Base-by-base conservation (phyloP, 139 green algal species). In the Closterium sp. region DNA sequence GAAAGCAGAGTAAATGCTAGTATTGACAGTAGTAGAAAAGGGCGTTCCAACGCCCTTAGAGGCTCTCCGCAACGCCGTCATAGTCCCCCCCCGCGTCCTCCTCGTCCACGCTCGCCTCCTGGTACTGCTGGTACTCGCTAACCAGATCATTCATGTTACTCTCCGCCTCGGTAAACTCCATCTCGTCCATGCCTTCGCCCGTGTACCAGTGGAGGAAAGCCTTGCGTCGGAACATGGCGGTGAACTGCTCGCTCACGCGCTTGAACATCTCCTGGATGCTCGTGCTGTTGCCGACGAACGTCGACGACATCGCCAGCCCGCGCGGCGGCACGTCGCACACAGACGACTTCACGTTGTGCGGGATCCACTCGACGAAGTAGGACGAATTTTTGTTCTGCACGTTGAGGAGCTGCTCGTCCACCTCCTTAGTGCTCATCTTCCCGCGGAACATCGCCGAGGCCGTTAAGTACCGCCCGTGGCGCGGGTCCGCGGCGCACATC, bases 141-240 rank as follows among this genome's bases (percentile, higher is more conserved):
- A 99, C 97, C 33, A 98, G 94, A 90, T 98, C 97, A 93, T 99
- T 99, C 98, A 99, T 99, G 96, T 99, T 99, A 93, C 95, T 97
- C 95, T 99, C 97, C 28, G 98, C 98, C 95, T 99, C 98, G 32
- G 98, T 99, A 96, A 99, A 99, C 95, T 99, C 98, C 98, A 99
- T 99, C 96, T 99, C 98, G 93, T 99, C 98, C 98, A 99, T 99
- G 93, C 98, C 98, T 96, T 99, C 98, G 91, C 97, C 98, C 28
- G 98, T 99, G 97, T 99, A 99, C 98, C 98, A 99, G 95, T 99
- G 98, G 25, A 99, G 96, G 97, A 99, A 99, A 34, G 98, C 98
- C 96, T 99, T 99, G 91, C 98, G 96, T 43, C 98, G 94, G 97
- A 99, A 99, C 98, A 99, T 99, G 91, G 97, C 98, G 34, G 98